These are phyloP conservation scores for Penicillium decumbens DNA, from an alignment of 2,329 filamentous ascomycete species.

Conservation along the genomic window DNA sequence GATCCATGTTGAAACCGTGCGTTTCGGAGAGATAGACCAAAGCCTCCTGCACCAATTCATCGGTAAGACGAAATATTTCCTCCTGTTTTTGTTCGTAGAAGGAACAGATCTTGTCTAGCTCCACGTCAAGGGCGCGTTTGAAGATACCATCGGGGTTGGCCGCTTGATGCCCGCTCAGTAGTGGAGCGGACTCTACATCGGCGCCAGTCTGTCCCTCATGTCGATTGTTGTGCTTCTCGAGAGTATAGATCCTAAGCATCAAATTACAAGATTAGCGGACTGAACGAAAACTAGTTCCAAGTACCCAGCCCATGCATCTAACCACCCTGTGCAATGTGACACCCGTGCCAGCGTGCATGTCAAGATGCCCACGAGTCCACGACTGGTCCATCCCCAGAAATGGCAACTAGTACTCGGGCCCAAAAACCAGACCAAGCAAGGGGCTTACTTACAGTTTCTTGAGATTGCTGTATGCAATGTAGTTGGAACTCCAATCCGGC, in stretches of 20 bases:
- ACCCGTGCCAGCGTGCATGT: constrained; percentile 9
- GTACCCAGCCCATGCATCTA: constrained; percentile 8
- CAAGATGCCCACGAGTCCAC: neutral
- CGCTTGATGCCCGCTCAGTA: constrained; percentile 59
- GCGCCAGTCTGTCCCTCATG: constrained; percentile 47
- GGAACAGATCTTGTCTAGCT: constrained; percentile 87
- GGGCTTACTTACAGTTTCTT: constrained; percentile 80
- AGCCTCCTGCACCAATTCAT: constrained; percentile 70
- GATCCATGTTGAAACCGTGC: constrained; percentile 42
- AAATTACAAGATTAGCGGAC: constrained; percentile 8
- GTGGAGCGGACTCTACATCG: constrained; percentile 79
- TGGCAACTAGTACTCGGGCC: neutral
- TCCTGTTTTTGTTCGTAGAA: constrained; percentile 88
- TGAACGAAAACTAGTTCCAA: constrained; percentile 4
- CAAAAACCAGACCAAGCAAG: constrained; percentile 1
- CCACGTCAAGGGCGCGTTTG: constrained; percentile 71
- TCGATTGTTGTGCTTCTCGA: constrained; percentile 78
- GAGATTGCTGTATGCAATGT: constrained; percentile 96
- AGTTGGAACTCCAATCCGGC: constrained; percentile 98
- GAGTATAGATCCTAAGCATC: constrained; percentile 74
- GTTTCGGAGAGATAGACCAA: constrained; percentile 61
- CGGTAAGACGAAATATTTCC: constrained; percentile 77
- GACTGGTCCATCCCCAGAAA: neutral
- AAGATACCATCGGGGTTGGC: constrained; percentile 78
- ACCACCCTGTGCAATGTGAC: constrained; percentile 22